A percentile compares a stretch with the other conserved stretches of the same genome.
These are phyloP conservation scores for Arabidopsis suecica DNA, from an alignment of 345 rosid species.

Conservation along the genomic window DNA sequence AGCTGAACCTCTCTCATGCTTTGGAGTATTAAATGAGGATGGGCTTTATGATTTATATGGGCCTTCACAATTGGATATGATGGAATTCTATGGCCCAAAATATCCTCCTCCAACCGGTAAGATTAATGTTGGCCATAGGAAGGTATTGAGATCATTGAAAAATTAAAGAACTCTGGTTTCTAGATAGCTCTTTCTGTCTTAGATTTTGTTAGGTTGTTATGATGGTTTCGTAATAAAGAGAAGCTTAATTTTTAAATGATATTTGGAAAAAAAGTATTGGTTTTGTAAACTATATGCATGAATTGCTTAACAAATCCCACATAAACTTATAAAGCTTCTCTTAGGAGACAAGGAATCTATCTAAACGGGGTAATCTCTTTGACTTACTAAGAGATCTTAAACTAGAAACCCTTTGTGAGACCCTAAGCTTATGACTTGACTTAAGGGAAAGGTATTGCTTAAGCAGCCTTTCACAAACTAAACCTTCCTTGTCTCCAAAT, in stretches of 20 bases:
- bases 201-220: neutral
- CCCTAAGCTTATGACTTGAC: constrained; percentile 20
- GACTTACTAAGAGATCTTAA: constrained; percentile 1
- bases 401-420: constrained; percentile 26
- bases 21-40: neutral
- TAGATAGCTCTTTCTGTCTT: no score
- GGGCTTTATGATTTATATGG: neutral
- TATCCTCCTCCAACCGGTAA: neutral
- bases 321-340: neutral
- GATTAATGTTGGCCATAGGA: neutral
- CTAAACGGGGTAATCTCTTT: constrained; percentile 16
- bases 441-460: constrained; percentile 43
- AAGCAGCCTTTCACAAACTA: constrained; percentile 30
- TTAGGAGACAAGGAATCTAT: constrained; percentile 20
- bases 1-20: constrained; percentile 20
- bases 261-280: neutral
- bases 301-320: constrained; percentile 4
- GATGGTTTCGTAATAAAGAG: neutral
- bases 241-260: neutral
- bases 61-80: neutral
- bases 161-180: no score
- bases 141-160: no score
- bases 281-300: neutral
- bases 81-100: neutral
- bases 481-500: constrained; percentile 30